Percentiles rank a stretch among this genome's conserved stretches.
These are phyloP conservation scores for Fusarium dlaminii DNA, from an alignment of 2,329 filamentous ascomycete species.

Conservation along the genomic window DNA sequence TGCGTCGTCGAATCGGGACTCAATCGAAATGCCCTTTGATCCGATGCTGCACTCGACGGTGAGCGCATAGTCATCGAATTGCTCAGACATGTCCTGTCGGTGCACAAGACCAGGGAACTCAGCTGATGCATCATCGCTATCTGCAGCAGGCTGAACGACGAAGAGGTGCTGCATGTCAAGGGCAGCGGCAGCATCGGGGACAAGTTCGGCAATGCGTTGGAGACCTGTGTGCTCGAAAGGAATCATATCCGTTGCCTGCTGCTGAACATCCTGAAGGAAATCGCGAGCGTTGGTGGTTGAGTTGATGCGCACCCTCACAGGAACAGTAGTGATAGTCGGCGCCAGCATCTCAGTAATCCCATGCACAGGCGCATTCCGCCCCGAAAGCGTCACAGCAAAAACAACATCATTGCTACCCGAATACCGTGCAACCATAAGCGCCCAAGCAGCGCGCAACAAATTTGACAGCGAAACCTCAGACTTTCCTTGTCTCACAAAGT, in stretches of 20 bases:
- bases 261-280: fast-evolving
- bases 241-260: not conserved
- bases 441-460: not conserved
- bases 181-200: not conserved
- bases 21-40: not conserved
- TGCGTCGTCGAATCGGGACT: not conserved
- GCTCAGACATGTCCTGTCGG: not conserved
- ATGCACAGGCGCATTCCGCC: not conserved
- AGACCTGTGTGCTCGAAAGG: not conserved
- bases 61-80: not conserved
- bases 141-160: not conserved
- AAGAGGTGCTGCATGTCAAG: not conserved
- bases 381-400: not conserved
- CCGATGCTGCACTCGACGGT: not conserved
- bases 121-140: not conserved
- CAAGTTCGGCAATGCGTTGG: not conserved
- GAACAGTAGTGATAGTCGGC: not conserved
- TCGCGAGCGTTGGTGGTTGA: fast-evolving
- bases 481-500: not conserved
- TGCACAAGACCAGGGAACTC: not conserved
- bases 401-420: not conserved
- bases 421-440: not conserved
- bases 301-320: not conserved
- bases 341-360: not conserved
- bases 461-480: not conserved